A percentile compares a stretch with the other conserved stretches of the same genome.
Evolutionary conservation across 1,284 basidiomycete genomes (phyloP).

Genomic region (Apiotrichum montevideense): DNA sequence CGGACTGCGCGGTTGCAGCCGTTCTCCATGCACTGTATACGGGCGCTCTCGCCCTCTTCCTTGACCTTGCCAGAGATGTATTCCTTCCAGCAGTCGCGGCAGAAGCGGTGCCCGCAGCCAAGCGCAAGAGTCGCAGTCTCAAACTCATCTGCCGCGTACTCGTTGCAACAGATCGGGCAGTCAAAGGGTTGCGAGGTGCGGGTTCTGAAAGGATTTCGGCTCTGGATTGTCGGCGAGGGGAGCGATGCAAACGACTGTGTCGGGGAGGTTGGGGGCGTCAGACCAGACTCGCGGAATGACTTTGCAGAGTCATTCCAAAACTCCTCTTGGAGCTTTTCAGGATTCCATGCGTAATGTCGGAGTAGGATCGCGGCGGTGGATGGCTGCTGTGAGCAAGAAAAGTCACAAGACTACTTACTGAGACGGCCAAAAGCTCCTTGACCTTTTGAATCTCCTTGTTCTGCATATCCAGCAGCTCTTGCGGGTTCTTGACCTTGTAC

Average conservation of each 20-base stretch:
- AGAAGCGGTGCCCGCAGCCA: constrained; percentile 75
- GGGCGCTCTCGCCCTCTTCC: constrained; percentile 76
- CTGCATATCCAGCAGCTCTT: constrained; percentile 73
- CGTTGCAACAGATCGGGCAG: constrained; percentile 88
- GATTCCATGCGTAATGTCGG: constrained; percentile 87
- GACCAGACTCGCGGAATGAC: constrained; percentile 66
- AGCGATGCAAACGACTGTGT: constrained; percentile 29
- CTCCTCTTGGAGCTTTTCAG: constrained; percentile 88
- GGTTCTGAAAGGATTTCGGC: constrained; percentile 11
- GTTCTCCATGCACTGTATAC: constrained; percentile 88
- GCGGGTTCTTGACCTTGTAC: constrained; percentile 61
- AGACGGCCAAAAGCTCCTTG: constrained; percentile 73
- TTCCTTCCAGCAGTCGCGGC: constrained; percentile 77
- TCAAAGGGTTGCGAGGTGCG: constrained; percentile 55
- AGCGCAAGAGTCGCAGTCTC: constrained; percentile 57
- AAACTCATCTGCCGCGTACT: constrained; percentile 53
- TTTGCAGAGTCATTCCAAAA: constrained; percentile 81
- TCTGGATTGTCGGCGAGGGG: constrained; percentile 37
- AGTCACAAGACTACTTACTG: constrained; percentile 54
- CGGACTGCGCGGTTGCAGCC: constrained; percentile 71
- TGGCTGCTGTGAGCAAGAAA: constrained; percentile 31
- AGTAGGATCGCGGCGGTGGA: constrained; percentile 70
- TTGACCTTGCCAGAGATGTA: constrained; percentile 81
- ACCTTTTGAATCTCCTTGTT: constrained; percentile 72
- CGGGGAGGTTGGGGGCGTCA: constrained; percentile 45